A percentile compares a stretch with the other conserved stretches of the same genome.
These are phyloP conservation scores for Neurospora sp. DNA, from an alignment of 2,329 filamentous ascomycete genomes.

Conservation along the genomic window DNA sequence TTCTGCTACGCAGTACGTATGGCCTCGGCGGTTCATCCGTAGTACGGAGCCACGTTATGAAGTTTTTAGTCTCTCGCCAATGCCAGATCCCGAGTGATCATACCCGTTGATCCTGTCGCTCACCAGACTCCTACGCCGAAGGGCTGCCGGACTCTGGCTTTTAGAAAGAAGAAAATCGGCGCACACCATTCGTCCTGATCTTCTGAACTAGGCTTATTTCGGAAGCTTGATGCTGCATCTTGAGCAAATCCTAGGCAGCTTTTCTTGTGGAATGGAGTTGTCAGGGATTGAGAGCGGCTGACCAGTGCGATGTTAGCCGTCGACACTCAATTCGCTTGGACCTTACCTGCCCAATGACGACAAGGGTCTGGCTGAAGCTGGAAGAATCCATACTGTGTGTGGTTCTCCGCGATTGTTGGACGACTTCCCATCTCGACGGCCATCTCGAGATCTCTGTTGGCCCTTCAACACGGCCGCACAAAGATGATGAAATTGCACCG, in stretches of 20 bases:
- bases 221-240: slow-evolving; percentile 10
- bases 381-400: slow-evolving; percentile 18
- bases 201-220: slow-evolving; percentile 10
- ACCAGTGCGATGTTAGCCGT: slow-evolving; percentile 35
- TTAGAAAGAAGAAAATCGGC: neutral
- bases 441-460: neutral
- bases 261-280: slow-evolving; percentile 3
- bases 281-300: slow-evolving; percentile 24
- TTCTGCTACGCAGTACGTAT: neutral
- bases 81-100: neutral
- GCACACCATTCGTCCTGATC: neutral
- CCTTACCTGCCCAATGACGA: slow-evolving; percentile 30
- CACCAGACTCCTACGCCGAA: neutral
- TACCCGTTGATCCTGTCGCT: neutral
- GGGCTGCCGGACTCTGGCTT: neutral
- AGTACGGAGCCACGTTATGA: neutral
- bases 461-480: neutral
- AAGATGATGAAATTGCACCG: neutral
- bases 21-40: neutral
- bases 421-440: slow-evolving; percentile 3
- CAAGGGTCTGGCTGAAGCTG: slow-evolving; percentile 21
- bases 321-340: slow-evolving; percentile 28
- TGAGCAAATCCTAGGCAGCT: slow-evolving; percentile 4
- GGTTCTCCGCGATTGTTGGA: slow-evolving; percentile 22
- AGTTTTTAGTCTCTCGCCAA: neutral